Conservation (phyloP, 2,329 filamentous ascomycete species). For the Drechmeria coniospora region DNA sequence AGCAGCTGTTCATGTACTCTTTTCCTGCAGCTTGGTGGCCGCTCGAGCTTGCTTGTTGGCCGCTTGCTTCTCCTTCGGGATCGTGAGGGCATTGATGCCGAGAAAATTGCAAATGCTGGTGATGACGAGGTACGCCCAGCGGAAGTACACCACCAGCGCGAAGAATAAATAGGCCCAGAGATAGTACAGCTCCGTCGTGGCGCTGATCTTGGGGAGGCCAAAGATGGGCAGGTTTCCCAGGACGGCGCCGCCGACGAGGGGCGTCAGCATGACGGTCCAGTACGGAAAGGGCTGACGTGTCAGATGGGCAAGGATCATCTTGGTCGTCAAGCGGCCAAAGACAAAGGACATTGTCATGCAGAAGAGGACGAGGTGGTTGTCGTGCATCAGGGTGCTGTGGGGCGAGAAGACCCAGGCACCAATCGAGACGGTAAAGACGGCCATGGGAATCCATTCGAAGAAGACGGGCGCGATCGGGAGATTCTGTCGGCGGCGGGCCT, state of each 20-base stretch:
- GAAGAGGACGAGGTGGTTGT: conserved; percentile 84
- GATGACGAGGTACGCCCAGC: conserved; percentile 86
- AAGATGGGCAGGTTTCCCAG: conserved; percentile 70
- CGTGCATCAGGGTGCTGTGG: conserved; percentile 61
- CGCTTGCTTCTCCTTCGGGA: conserved; percentile 46
- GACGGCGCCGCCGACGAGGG: conserved; percentile 71
- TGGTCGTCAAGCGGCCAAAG: conserved; percentile 95
- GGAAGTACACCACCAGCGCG: conserved; percentile 70
- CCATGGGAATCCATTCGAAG: conserved; percentile 85
- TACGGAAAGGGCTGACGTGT: conserved; percentile 89
- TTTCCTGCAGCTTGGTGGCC: conserved; percentile 20
- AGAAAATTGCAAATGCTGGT: conserved; percentile 82
- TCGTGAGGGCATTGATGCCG: conserved; percentile 89
- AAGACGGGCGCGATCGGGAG: conserved; percentile 71
- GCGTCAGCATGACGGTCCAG: conserved; percentile 85
- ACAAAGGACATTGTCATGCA: conserved; percentile 93
- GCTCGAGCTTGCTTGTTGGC: conserved; percentile 32
- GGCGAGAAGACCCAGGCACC: conserved; percentile 82
- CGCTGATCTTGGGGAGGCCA: conserved; percentile 51
- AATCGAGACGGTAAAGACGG: conserved; percentile 60
- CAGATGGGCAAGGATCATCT: conserved; percentile 94
- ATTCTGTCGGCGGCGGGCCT: conserved; percentile 55
- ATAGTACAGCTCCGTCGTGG: conserved; percentile 59
- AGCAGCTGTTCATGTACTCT: too few relatives aligned
- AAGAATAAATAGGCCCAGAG: conserved; percentile 75